Conservation (phyloP, 2,329 filamentous ascomycete species). For the Hypoxylon sp. region DNA sequence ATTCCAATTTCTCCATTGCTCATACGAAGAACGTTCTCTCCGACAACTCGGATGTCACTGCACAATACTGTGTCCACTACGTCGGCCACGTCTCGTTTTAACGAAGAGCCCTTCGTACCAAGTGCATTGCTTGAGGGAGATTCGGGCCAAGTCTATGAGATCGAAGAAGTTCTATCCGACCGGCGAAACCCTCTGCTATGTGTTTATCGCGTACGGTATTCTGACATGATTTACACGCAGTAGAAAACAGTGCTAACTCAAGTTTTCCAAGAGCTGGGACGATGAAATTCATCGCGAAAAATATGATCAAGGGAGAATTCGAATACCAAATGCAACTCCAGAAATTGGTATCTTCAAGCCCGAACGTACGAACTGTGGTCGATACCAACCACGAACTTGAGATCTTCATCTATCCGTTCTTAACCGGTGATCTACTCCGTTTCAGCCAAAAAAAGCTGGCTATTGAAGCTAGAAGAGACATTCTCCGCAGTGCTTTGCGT, state of each 20-base stretch:
- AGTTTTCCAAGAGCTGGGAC: background rate
- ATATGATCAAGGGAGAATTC: background rate
- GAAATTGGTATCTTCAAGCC: background rate
- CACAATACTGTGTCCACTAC: background rate
- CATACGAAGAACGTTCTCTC: background rate
- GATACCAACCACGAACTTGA: background rate
- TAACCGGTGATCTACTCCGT: background rate
- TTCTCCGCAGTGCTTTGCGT: background rate
- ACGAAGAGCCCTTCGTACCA: background rate
- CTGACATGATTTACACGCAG: background rate
- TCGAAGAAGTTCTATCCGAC: constrained; percentile 34
- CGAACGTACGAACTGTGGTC: background rate
- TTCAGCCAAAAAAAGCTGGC: background rate
- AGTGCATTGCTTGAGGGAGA: constrained; percentile 14
- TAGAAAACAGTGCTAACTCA: background rate
- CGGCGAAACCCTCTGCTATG: constrained; percentile 34
- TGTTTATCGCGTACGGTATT: constrained; percentile 38
- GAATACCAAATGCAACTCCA: background rate
- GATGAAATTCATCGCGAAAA: background rate
- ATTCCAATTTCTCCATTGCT: background rate
- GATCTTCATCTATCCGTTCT: constrained; percentile 1
- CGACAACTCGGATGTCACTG: background rate
- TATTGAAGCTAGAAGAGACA: background rate
- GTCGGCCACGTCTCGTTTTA: background rate
- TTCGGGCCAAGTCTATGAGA: constrained; percentile 26